Percentiles rank a stretch among this genome's conserved stretches.
Conservation (phyloP, 768 basidiomycete genomes). For the Steccherinum ochraceum region DNA sequence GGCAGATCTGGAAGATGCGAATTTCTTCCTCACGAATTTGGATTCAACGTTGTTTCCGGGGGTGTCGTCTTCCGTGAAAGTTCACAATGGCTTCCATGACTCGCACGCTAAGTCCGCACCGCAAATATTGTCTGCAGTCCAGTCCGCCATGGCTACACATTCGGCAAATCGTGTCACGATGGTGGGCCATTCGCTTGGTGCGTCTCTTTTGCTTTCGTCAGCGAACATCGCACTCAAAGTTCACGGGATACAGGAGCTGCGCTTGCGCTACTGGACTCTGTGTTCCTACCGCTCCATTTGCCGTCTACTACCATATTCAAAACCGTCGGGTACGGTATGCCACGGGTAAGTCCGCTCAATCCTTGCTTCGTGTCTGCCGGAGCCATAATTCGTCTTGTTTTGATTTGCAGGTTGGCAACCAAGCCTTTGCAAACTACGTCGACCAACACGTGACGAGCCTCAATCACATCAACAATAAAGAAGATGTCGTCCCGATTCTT, state of each 20-base stretch:
- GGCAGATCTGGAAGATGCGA: slow-evolving; percentile 36
- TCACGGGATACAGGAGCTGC: slow-evolving; percentile 37
- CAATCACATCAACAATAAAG: slow-evolving; percentile 50
- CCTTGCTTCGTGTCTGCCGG: background rate
- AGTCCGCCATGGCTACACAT: slow-evolving; percentile 30
- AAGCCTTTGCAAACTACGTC: slow-evolving; percentile 51
- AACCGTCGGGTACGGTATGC: slow-evolving; percentile 25
- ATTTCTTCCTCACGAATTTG: slow-evolving; percentile 30
- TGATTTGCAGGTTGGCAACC: slow-evolving; percentile 44
- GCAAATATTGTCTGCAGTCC: slow-evolving; percentile 38
- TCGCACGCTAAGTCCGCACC: slow-evolving; percentile 39
- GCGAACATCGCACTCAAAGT: no score
- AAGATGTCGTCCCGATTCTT: slow-evolving; percentile 32
- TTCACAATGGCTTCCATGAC: slow-evolving; percentile 40
- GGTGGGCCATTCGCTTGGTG: slow-evolving; percentile 37
- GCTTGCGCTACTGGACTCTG: slow-evolving; percentile 42
- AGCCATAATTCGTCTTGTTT: background rate
- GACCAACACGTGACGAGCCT: slow-evolving; percentile 34
- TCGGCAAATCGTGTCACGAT: slow-evolving; percentile 33
- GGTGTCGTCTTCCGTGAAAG: slow-evolving; percentile 31
- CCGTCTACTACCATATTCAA: slow-evolving; percentile 25
- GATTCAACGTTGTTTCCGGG: slow-evolving; percentile 43
- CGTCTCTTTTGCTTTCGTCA: background rate
- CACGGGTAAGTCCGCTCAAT: slow-evolving; percentile 17
- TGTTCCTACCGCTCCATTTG: slow-evolving; percentile 46